Percentiles rank a stretch among this genome's conserved stretches.
These are phyloP conservation scores for Tetrahymena borealis DNA, from an alignment of 73 alveolate species.

Conservation along the genomic window DNA sequence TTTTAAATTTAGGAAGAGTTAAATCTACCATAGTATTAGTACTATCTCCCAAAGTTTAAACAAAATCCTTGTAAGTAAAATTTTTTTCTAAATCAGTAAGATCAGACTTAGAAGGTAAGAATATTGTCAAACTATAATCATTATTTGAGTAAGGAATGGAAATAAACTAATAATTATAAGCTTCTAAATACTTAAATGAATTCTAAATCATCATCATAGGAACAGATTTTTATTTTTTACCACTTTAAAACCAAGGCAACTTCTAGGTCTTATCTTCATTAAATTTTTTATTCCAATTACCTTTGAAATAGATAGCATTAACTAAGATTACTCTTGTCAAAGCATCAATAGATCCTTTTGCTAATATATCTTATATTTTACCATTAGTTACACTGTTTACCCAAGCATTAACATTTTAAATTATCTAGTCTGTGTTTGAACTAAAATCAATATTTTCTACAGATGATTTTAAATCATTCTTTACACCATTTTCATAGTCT, in stretches of 20 bases:
- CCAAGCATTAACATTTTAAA: not conserved
- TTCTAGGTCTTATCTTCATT: not conserved
- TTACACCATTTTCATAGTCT: too few species aligned
- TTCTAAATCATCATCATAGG: not conserved
- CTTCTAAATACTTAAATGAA: not conserved
- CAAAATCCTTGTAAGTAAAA: not conserved
- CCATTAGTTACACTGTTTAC: not conserved
- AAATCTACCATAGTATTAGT: not conserved
- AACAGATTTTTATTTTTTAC: not conserved
- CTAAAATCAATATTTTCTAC: not conserved
- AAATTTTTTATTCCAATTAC: not conserved
- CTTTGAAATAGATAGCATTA: not conserved
- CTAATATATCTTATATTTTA: not conserved
- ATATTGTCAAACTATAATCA: not conserved
- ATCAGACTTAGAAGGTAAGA: not conserved
- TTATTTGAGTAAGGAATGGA: not conserved
- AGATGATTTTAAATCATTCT: too few species aligned
- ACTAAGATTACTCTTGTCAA: not conserved
- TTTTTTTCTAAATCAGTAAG: not conserved
- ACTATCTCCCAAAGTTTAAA: not conserved
- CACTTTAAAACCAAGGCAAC: not conserved
- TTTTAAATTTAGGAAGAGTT: not conserved
- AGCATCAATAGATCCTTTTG: not conserved
- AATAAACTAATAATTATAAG: not conserved
- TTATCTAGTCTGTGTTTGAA: not conserved